Evolutionary conservation across 2,329 filamentous ascomycete genomes (phyloP).

Genomic region (Falciphora oryzae): DNA sequence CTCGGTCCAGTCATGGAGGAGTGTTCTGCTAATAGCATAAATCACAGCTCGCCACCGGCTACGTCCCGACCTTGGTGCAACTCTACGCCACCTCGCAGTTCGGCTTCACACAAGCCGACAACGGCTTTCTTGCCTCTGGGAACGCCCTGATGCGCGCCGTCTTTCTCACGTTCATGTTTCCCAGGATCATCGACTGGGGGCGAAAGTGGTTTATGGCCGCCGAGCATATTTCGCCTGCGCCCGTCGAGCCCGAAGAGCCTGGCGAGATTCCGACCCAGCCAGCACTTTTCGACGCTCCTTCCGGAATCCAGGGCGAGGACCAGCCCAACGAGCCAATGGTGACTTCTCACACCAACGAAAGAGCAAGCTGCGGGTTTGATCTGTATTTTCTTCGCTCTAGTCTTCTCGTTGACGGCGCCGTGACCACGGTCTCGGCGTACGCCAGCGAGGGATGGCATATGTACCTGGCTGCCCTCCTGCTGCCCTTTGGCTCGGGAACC

Average conservation of each 20-base stretch:
- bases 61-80: slow-evolving; percentile 56
- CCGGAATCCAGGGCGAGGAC: slow-evolving; percentile 34
- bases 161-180: slow-evolving; percentile 50
- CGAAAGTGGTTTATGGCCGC: slow-evolving; percentile 21
- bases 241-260: neutral
- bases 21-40: slow-evolving; percentile 3
- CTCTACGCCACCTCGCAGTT: slow-evolving; percentile 53
- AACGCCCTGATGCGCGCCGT: slow-evolving; percentile 48
- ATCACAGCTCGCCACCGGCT: slow-evolving; percentile 55
- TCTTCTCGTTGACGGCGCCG: slow-evolving; percentile 55
- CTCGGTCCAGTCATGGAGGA: no score
- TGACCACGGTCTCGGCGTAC: slow-evolving; percentile 59
- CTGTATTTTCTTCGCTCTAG: slow-evolving; percentile 62
- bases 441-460: slow-evolving; percentile 62
- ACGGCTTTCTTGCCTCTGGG: slow-evolving; percentile 51
- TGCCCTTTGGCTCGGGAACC: slow-evolving; percentile 64
- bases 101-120: slow-evolving; percentile 48
- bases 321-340: slow-evolving; percentile 44
- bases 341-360: slow-evolving; percentile 28
- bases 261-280: slow-evolving; percentile 30
- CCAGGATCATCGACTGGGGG: slow-evolving; percentile 38
- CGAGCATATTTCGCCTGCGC: neutral
- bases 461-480: slow-evolving; percentile 58
- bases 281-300: slow-evolving; percentile 34
- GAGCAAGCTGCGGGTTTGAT: slow-evolving; percentile 55